Conservation (phyloP, 2,329 filamentous ascomycete species). For the Claviceps capensis region DNA sequence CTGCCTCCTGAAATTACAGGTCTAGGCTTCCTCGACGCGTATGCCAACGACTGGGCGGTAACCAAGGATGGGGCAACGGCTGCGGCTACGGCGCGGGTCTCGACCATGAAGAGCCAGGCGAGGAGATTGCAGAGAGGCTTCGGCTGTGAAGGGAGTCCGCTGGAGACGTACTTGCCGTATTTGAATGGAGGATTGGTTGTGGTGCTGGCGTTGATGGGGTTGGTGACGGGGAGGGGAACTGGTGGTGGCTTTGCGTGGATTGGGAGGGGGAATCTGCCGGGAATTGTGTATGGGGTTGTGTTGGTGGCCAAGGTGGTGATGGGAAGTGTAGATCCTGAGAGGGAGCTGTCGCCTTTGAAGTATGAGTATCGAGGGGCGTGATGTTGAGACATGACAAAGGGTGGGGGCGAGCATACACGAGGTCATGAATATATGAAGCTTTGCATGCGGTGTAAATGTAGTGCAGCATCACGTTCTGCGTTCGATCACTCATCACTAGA, state of each 20-base stretch:
- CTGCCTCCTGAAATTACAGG: constrained; percentile 42
- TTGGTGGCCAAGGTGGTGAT: constrained; percentile 52
- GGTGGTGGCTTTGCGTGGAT: constrained; percentile 22
- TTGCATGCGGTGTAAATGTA: neutral
- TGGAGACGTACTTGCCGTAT: constrained; percentile 44
- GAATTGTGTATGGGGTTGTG: constrained; percentile 45
- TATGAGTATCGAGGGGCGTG: constrained; percentile 58
- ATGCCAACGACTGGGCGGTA: neutral
- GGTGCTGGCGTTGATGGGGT: constrained; percentile 34
- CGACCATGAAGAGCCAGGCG: neutral
- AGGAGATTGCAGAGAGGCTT: constrained; percentile 8
- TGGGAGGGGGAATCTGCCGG: constrained; percentile 38
- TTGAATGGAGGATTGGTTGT: constrained; percentile 45
- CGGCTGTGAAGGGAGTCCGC: constrained; percentile 23
- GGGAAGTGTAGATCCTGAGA: constrained; percentile 53
- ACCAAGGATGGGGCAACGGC: neutral
- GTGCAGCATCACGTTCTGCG: no score
- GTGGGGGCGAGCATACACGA: neutral
- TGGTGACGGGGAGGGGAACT: constrained; percentile 20
- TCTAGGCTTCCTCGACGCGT: constrained; percentile 34
- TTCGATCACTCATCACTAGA: no score
- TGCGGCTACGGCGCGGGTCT: neutral
- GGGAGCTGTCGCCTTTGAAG: constrained; percentile 45
- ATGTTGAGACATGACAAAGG: neutral
- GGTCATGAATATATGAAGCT: neutral